Percentiles rank a stretch among this genome's conserved stretches.
These are phyloP conservation scores for Kodamaea kakaduensis DNA, from an alignment of 805 yeast genomes.

Conservation along the genomic window DNA sequence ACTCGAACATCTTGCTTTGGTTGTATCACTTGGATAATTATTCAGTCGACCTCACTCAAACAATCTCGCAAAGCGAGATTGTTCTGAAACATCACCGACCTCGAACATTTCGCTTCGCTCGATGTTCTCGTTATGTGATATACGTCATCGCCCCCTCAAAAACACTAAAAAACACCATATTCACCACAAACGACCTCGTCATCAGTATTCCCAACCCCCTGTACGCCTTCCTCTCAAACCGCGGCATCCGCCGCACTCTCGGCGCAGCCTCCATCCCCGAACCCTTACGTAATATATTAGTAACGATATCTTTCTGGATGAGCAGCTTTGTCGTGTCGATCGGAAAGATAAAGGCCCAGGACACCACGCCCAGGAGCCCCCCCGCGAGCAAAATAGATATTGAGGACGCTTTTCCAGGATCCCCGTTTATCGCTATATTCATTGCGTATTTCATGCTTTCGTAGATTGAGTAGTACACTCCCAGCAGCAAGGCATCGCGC, in stretches of 20 bases:
- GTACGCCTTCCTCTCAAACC: constrained; percentile 49
- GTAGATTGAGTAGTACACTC: constrained; percentile 68
- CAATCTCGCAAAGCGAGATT: too few relatives aligned
- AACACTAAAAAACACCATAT: constrained; percentile 69
- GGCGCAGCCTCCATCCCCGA: constrained; percentile 44
- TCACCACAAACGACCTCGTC: constrained; percentile 65
- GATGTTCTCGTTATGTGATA: constrained; percentile 27
- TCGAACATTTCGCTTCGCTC: not conserved
- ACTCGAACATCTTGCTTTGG: too few relatives aligned
- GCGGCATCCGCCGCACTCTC: constrained; percentile 26
- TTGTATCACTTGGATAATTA: too few relatives aligned
- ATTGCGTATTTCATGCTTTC: constrained; percentile 62
- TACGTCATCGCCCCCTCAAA: constrained; percentile 66
- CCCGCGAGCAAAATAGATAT: constrained; percentile 52
- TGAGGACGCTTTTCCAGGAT: constrained; percentile 27
- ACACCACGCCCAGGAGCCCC: constrained; percentile 70
- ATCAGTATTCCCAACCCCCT: constrained; percentile 76
- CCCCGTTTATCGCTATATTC: constrained; percentile 27
- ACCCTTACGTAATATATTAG: constrained; percentile 54
- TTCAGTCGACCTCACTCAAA: too few relatives aligned
- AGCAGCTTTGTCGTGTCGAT: constrained; percentile 76
- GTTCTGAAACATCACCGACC: too few relatives aligned
- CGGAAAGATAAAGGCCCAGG: constrained; percentile 77
- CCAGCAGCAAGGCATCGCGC: constrained; percentile 70
- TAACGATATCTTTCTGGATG: constrained; percentile 68